Conservation (phyloP, 2,329 filamentous ascomycete genomes). For the Botrytis galanthina region DNA sequence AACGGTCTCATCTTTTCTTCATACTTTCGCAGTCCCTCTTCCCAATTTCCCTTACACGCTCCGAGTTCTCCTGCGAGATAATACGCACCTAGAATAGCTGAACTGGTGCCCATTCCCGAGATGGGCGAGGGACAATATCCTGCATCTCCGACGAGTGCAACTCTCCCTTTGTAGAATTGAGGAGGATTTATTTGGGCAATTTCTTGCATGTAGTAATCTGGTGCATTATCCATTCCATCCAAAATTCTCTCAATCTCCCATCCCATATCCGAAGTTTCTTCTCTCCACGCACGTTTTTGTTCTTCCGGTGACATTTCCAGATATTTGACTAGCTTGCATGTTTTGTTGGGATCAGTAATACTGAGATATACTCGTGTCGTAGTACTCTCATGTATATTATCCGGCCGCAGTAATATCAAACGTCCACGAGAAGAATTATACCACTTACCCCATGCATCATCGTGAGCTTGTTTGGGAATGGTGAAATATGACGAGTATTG, state of each 20-base stretch:
- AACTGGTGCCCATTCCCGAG: slow-evolving; percentile 44
- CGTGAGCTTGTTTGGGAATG: slow-evolving; percentile 39
- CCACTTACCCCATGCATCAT: slow-evolving; percentile 10
- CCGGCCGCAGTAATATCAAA: neutral
- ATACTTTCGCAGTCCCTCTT: neutral
- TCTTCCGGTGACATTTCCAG: neutral
- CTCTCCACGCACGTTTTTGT: neutral
- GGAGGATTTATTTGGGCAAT: slow-evolving; percentile 44
- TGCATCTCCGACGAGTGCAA: slow-evolving; percentile 54
- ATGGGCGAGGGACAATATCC: slow-evolving; percentile 40
- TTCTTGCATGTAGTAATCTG: slow-evolving; percentile 44
- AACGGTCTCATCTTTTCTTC: slow-evolving; percentile 9
- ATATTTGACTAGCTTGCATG: neutral
- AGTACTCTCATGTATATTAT: neutral
- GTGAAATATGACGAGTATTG: slow-evolving; percentile 46
- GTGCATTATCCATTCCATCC: slow-evolving; percentile 38
- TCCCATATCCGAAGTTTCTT: slow-evolving; percentile 31
- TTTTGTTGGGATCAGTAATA: neutral
- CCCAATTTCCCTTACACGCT: slow-evolving; percentile 8
- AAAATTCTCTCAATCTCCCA: slow-evolving; percentile 45
- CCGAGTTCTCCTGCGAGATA: slow-evolving; percentile 47
- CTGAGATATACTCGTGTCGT: slow-evolving; percentile 2
- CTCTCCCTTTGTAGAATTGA: slow-evolving; percentile 41
- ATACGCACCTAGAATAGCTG: slow-evolving; percentile 45
- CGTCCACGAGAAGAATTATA: slow-evolving; percentile 6